Evolutionary conservation across 371 early-diverging fungal species (phyloP), one percentile per base, ranked within the genome.

Genomic region (Haplosporangium sp.): DNA sequence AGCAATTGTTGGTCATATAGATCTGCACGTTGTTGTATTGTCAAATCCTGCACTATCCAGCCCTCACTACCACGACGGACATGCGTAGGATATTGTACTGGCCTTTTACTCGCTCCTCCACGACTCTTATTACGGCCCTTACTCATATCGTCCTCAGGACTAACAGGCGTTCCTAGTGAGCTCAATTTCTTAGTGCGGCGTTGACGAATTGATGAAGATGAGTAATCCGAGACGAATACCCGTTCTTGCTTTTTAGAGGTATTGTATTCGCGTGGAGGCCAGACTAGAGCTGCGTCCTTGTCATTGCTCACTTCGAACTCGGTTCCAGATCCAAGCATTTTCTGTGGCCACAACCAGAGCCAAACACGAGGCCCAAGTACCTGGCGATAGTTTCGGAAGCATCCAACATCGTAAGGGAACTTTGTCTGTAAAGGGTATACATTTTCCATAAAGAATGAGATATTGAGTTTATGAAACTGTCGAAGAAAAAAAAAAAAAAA

Each of bases 341-440:
- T 78, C 63, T 84, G 86, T 7, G 95, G 94, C 76, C 88, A 77
- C 70, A 92, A 85, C 96, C 96, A 97, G 10, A 96, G 83, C 57
- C 88, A 69, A 3, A 87, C 76, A 42, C 76, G 85, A 17, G 75
- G 74, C 4, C 98, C 98, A 64, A 98, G 90, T 13, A 97, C 93
- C 19, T 91, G 82, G 35, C 84, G 85, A 63, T 96, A 87, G 70
- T 98, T 98, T 56, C 87, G 86, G 65, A 87, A 73, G 6, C 88
- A 67, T 4, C 99, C 99, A 61, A 98, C 83, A 84, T 99, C 94
- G 85, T 98, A 99, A 2, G 99, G 99, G 83, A 93, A 96, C 59
- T 83, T 84, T 13, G 88, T 84, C 91, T 91, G 57, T 27, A 20
- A 27, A 38, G 27, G 13, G 40, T 40, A 60, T n/a, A 17, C 45